Conservation (phyloP, 495 filamentous ascomycete genomes). For the Neurospora sp. region DNA sequence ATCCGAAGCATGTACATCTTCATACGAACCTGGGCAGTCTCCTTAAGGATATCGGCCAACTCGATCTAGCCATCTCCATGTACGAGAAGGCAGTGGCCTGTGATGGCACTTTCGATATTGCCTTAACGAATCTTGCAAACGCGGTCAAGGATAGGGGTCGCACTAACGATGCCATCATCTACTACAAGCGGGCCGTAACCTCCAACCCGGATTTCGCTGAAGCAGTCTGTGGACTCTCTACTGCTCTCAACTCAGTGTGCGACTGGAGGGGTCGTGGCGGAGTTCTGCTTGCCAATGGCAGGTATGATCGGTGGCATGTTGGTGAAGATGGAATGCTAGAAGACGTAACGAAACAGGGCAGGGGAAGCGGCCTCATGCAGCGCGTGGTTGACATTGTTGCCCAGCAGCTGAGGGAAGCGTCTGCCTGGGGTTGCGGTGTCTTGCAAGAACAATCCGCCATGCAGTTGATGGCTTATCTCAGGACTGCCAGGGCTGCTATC, state of each 20-base stretch:
- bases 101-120: conserved; percentile 91
- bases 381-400: conserved; percentile 91
- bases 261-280: conserved; percentile 90
- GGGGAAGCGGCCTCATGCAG: conserved; percentile 77
- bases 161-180: conserved; percentile 82
- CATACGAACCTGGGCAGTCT: conserved; percentile 95
- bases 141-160: conserved; percentile 95
- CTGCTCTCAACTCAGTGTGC: conserved; percentile 93
- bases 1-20: conserved; percentile 88
- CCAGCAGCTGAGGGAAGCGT: conserved; percentile 80
- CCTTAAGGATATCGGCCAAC: conserved; percentile 92
- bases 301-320: conserved; percentile 89
- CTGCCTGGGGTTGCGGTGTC: conserved; percentile 72
- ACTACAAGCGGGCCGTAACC: conserved; percentile 82
- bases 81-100: conserved; percentile 91
- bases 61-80: conserved; percentile 88
- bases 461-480: conserved; percentile 39
- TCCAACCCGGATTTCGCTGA: conserved; percentile 95
- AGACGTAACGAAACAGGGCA: conserved; percentile 53
- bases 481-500: conserved; percentile 15
- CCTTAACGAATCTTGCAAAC: conserved; percentile 93
- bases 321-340: conserved; percentile 75
- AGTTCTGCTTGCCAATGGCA: conserved; percentile 58
- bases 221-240: conserved; percentile 91
- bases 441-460: conserved; percentile 43